Percentiles rank a stretch among this genome's conserved stretches.
Evolutionary conservation across 2,329 filamentous ascomycete genomes (phyloP).

Genomic region (Beauveria scarabaeidicola): DNA sequence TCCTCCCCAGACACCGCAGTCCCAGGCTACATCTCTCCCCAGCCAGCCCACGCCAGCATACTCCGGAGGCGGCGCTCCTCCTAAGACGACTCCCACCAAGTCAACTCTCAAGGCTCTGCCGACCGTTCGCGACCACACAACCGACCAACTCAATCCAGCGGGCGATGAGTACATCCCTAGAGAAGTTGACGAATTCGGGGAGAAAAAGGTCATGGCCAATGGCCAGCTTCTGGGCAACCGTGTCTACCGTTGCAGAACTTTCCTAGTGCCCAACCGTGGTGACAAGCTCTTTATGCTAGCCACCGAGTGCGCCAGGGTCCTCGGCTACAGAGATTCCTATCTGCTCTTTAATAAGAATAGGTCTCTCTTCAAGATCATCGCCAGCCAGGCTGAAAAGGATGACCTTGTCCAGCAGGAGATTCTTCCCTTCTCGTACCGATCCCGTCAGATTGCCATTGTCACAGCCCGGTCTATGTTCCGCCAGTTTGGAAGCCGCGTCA

Average conservation of each 20-base stretch:
- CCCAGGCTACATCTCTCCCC: constrained; percentile 38
- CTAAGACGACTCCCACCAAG: constrained; percentile 75
- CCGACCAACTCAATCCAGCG: constrained; percentile 81
- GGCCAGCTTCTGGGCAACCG: constrained; percentile 75
- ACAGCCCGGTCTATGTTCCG: constrained; percentile 98
- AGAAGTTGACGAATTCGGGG: constrained; percentile 85
- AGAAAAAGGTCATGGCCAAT: constrained; percentile 83
- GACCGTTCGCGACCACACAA: constrained; percentile 93
- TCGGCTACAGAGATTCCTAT: constrained; percentile 96
- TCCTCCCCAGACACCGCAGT: constrained; percentile 48
- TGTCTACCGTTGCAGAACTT: constrained; percentile 88
- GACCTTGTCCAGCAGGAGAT: constrained; percentile 93
- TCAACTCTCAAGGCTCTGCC: constrained; percentile 86
- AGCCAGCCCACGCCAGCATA: constrained; percentile 34
- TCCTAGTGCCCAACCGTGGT: constrained; percentile 81
- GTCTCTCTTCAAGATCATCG: constrained; percentile 95
- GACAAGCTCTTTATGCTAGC: constrained; percentile 98
- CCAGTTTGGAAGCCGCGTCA: constrained; percentile 92
- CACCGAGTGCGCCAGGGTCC: constrained; percentile 88
- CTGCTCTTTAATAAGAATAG: constrained; percentile 97
- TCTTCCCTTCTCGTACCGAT: constrained; percentile 92
- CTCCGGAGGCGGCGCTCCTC: constrained; percentile 42
- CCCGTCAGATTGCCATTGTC: constrained; percentile 96
- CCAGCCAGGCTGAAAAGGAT: constrained; percentile 91
- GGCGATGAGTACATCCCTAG: constrained; percentile 92